These are phyloP conservation scores for Fusarium annulatum DNA, from an alignment of 2,329 filamentous ascomycete species.

Conservation along the genomic window DNA sequence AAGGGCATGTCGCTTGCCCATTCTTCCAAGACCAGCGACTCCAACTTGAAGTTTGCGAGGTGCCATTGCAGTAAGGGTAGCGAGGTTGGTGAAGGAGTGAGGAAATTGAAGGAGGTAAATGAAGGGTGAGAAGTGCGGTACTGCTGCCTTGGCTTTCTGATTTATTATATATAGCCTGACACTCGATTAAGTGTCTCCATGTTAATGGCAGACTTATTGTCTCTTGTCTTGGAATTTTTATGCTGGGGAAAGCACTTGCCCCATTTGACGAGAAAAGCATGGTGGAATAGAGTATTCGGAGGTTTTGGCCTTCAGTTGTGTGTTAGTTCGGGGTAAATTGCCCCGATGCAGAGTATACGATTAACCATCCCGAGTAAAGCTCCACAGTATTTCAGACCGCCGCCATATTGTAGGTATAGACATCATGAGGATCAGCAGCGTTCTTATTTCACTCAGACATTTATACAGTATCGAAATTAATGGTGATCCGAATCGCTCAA, in stretches of 20 bases:
- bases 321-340: background rate
- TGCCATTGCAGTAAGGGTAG: conserved; percentile 9
- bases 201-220: background rate
- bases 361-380: background rate
- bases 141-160: background rate
- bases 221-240: fast-evolving
- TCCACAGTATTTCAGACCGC: background rate
- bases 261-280: background rate
- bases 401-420: background rate
- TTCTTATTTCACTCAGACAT: background rate
- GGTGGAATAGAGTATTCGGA: background rate
- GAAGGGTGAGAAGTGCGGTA: background rate
- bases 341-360: background rate
- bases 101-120: background rate
- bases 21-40: conserved; percentile 62
- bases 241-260: fast-evolving
- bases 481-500: fast-evolving
- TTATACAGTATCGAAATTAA: background rate
- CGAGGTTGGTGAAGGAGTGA: background rate
- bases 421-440: background rate
- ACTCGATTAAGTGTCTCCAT: background rate
- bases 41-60: conserved; percentile 54
- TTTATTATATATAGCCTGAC: background rate
- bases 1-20: conserved; percentile 62
- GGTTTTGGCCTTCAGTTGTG: background rate